These are phyloP conservation scores for Blastomyces percursus DNA, from an alignment of 2,329 filamentous ascomycete genomes.

Conservation along the genomic window DNA sequence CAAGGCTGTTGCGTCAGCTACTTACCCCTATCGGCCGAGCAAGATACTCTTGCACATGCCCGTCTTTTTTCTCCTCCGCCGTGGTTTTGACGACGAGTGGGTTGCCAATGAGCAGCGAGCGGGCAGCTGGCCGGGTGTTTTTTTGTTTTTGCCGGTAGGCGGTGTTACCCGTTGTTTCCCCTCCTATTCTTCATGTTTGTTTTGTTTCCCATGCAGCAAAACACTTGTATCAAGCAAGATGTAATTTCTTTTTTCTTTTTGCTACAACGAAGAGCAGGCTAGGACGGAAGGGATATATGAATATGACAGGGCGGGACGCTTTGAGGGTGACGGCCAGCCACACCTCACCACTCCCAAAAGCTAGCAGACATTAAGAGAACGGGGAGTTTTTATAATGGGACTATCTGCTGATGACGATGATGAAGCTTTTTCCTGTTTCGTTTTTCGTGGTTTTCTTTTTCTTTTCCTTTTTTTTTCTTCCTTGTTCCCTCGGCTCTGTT, in stretches of 20 bases:
- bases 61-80: too few relatives aligned
- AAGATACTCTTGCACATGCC: too few relatives aligned
- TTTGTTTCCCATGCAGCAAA: not conserved
- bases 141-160: too few relatives aligned
- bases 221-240: not conserved
- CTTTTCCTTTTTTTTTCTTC: not conserved
- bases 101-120: too few relatives aligned
- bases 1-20: not conserved
- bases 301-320: not conserved
- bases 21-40: not conserved
- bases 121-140: too few relatives aligned
- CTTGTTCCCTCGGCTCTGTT: not conserved
- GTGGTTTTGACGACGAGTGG: too few relatives aligned
- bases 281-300: not conserved
- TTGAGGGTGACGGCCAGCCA: not conserved
- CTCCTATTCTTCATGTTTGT: not conserved
- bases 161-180: not conserved
- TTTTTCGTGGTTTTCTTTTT: conserved; percentile 12
- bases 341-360: not conserved
- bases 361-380: not conserved
- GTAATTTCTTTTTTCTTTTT: not conserved
- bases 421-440: conserved; percentile 7
- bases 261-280: not conserved
- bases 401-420: not conserved
- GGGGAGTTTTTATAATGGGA: too few relatives aligned